These are phyloP conservation scores for Akanthomyces uredinophilus DNA, from an alignment of 2,329 filamentous ascomycete species.

Conservation along the genomic window DNA sequence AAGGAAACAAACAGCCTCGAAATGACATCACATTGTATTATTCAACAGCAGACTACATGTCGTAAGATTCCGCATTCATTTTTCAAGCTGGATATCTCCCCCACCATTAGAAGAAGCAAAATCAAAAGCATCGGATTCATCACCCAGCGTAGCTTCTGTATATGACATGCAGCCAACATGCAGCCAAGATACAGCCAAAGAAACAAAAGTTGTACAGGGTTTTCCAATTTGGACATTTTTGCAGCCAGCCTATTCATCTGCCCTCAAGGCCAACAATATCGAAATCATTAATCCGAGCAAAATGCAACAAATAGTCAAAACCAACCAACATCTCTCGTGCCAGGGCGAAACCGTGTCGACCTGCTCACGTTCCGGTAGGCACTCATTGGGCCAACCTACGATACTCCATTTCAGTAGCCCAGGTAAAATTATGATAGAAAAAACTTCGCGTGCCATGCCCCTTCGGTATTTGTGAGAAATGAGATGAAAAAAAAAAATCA, in stretches of 20 bases:
- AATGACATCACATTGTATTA: background rate
- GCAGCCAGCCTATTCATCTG: background rate
- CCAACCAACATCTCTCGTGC: background rate
- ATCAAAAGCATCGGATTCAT: background rate
- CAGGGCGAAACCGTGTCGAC: background rate
- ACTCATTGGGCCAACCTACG: background rate
- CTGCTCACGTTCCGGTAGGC: background rate
- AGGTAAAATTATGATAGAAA: background rate
- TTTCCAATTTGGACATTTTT: background rate
- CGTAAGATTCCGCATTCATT: background rate
- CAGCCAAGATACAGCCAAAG: background rate
- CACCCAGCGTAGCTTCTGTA: background rate
- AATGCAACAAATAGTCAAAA: background rate
- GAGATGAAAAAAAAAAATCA: background rate
- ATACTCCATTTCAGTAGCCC: background rate
- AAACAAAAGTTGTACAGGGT: background rate
- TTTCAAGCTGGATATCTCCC: background rate
- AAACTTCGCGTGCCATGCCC: conserved; percentile 3
- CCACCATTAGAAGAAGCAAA: background rate
- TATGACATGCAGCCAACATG: too few relatives aligned
- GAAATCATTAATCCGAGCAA: background rate
- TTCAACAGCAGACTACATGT: background rate
- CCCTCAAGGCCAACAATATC: background rate
- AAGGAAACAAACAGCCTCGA: background rate
- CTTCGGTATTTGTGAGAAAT: background rate